Conservation (phyloP, 495 filamentous ascomycete genomes). For the Glutinoglossum americanum region DNA sequence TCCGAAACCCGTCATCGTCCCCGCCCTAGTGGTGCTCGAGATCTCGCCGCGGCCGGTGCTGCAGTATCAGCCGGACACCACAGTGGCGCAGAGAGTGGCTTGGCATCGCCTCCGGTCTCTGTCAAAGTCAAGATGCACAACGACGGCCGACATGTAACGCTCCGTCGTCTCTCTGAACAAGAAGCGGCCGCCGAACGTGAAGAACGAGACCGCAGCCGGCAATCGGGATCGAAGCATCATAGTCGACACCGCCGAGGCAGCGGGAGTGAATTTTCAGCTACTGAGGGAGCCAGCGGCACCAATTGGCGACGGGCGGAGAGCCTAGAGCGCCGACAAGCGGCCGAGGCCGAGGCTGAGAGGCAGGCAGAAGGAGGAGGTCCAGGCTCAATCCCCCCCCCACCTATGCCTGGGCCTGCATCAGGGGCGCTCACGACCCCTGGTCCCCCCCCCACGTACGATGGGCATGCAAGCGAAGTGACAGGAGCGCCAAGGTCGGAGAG, state of each 20-base stretch:
- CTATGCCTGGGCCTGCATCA: not conserved
- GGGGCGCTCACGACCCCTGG: not conserved
- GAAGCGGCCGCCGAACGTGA: conserved; percentile 48
- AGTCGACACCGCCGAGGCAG: not conserved
- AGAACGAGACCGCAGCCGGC: conserved; percentile 12
- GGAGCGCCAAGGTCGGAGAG: not conserved
- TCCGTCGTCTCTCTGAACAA: conserved; percentile 59
- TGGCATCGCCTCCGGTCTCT: conserved; percentile 41
- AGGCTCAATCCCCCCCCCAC: not conserved
- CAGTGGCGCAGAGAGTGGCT: conserved; percentile 17
- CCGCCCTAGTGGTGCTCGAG: conserved; percentile 17
- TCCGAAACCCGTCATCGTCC: conserved; percentile 29
- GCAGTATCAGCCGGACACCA: conserved; percentile 17
- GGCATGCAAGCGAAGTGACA: not conserved
- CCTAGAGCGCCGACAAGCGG: not conserved
- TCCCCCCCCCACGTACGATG: not conserved
- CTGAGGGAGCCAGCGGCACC: not conserved
- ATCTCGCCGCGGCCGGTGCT: conserved; percentile 16
- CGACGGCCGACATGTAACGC: conserved; percentile 60
- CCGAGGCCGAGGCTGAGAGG: not conserved
- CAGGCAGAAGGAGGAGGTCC: not conserved
- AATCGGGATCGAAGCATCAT: not conserved
- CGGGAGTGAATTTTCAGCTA: conserved; percentile 1
- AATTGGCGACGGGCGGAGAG: conserved; percentile 1
- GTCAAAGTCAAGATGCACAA: conserved; percentile 65